Evolutionary conservation across 106 monocot genomes (phyloP).

Genomic region (Gastrodia elata): DNA sequence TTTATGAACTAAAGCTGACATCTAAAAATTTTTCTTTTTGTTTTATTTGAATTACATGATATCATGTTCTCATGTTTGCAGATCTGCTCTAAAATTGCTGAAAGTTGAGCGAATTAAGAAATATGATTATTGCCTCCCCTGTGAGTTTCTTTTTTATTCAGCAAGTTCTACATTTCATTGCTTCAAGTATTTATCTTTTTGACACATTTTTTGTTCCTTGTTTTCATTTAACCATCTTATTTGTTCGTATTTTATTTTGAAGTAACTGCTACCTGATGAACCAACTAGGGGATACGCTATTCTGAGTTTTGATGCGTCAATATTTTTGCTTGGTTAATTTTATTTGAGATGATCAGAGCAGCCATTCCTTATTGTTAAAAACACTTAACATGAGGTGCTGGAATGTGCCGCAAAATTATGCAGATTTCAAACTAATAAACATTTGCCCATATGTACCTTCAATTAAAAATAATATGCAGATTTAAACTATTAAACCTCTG

Average conservation of each 20-base stretch:
- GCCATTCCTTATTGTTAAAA: too few relatives aligned
- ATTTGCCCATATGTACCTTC: neutral
- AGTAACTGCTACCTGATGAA: neutral
- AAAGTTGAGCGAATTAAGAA: constrained; percentile 58
- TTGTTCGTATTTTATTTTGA: neutral
- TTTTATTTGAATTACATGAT: neutral
- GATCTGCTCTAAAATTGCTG: constrained; percentile 54
- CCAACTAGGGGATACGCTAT: neutral
- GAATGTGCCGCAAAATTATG: neutral
- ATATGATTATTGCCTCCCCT: constrained; percentile 76
- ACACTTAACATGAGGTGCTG: neutral
- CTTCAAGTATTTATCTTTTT: neutral
- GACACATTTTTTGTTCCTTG: neutral
- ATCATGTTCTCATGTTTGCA: constrained; percentile 19
- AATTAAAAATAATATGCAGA: neutral
- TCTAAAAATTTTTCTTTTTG: neutral
- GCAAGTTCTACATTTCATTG: neutral
- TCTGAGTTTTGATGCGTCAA: neutral
- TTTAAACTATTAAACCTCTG: neutral
- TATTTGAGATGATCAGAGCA: neutral
- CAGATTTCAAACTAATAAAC: neutral
- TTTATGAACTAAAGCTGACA: neutral
- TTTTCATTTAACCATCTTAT: neutral
- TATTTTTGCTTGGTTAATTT: neutral
- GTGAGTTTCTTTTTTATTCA: constrained; percentile 32